Percentiles rank a stretch among this genome's conserved stretches.
Conservation (phyloP, 2,329 filamentous ascomycete species). For the Epichloe typhina region DNA sequence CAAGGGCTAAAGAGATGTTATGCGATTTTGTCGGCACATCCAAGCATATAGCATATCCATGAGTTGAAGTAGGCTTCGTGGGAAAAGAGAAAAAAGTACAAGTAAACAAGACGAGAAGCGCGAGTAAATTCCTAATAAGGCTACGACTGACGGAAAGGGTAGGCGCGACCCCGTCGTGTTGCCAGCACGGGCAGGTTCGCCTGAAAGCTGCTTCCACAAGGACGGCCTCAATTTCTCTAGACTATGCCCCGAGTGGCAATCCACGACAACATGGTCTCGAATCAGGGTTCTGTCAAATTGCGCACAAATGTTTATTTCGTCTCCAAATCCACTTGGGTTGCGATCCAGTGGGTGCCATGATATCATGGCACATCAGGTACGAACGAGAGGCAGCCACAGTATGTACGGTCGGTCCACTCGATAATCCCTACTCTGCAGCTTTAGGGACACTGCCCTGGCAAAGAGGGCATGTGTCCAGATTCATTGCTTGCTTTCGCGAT, state of each 20-base stretch:
- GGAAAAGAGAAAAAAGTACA: background rate
- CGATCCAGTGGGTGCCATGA: slow-evolving; percentile 11
- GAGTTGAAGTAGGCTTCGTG: no score
- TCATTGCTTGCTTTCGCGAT: background rate
- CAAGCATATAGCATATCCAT: no score
- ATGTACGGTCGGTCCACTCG: background rate
- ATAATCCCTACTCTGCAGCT: background rate
- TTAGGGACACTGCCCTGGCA: background rate
- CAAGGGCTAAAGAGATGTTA: no score
- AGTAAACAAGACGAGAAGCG: background rate
- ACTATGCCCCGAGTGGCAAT: no score
- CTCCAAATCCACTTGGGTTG: background rate
- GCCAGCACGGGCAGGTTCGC: no score
- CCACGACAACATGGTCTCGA: background rate
- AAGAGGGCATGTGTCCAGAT: background rate
- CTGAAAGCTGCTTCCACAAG: background rate
- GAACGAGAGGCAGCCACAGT: background rate
- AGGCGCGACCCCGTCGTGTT: background rate
- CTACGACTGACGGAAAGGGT: background rate
- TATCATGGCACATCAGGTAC: slow-evolving; percentile 14
- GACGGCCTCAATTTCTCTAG: no score
- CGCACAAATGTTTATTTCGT: background rate
- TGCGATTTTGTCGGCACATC: no score
- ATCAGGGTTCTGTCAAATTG: background rate
- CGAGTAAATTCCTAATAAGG: no score